A percentile compares a stretch with the other conserved stretches of the same genome.
These are phyloP conservation scores for Monosporascus sp. DNA, from an alignment of 2,329 filamentous ascomycete species.

Conservation along the genomic window DNA sequence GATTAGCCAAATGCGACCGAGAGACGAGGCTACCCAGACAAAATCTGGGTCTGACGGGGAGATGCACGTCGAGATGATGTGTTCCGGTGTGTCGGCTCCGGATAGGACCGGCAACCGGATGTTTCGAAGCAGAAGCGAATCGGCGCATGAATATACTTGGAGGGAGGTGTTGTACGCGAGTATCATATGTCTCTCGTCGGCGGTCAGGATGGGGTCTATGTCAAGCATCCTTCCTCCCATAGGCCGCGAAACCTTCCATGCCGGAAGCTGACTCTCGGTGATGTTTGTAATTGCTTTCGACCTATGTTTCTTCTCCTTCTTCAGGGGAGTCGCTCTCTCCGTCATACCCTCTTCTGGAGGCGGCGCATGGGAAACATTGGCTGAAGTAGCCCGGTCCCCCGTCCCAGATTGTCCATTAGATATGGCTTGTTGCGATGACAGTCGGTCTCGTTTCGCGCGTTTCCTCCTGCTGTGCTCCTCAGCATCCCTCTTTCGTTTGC, in stretches of 20 bases:
- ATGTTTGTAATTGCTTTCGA: neutral
- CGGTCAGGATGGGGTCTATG: conserved; percentile 57
- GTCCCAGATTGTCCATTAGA: conserved; percentile 4
- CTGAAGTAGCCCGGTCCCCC: conserved; percentile 5
- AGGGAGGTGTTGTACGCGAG: conserved; percentile 69
- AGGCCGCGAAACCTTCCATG: conserved; percentile 58
- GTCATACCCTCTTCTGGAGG: neutral
- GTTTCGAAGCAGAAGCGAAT: conserved; percentile 73
- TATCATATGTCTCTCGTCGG: conserved; percentile 64
- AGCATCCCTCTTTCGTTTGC: conserved; percentile 44
- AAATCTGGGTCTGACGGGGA: conserved; percentile 40
- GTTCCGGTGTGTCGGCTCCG: conserved; percentile 21
- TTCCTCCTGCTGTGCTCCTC: conserved; percentile 36
- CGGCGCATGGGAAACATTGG: conserved; percentile 6
- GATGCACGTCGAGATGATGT: conserved; percentile 39
- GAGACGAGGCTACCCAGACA: conserved; percentile 56
- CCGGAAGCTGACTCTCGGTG: conserved; percentile 1
- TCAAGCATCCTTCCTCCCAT: conserved; percentile 62
- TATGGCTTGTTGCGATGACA: conserved; percentile 8
- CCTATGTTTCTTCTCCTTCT: conserved; percentile 11
- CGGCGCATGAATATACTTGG: conserved; percentile 74
- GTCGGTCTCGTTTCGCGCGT: conserved; percentile 33
- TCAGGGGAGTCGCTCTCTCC: neutral
- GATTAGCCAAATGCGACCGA: conserved; percentile 52
- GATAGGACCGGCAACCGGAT: conserved; percentile 48